Conservation (phyloP, 2,329 filamentous ascomycete genomes). For the Neopestalotiopsis rosae region DNA sequence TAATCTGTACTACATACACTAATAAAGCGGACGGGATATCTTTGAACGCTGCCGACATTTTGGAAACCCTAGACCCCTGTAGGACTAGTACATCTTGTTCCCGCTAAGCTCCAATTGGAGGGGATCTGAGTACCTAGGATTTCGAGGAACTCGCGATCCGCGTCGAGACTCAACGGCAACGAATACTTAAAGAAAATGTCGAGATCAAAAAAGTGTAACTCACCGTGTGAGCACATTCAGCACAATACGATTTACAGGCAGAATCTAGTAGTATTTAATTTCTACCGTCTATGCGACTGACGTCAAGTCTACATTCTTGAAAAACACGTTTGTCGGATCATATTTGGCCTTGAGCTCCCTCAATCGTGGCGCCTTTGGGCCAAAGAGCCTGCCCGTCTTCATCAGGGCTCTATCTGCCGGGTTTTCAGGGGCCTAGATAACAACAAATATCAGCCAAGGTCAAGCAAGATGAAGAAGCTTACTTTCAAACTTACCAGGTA, state of each 20-base stretch:
- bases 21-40: neutral
- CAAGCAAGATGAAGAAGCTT: neutral
- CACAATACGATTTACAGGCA: neutral
- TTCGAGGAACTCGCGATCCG: neutral
- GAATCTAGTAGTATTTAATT: neutral
- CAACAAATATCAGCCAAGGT: neutral
- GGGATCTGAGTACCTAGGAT: neutral
- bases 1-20: neutral
- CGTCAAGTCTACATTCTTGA: slow-evolving; percentile 27
- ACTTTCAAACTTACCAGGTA: neutral
- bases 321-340: slow-evolving; percentile 40
- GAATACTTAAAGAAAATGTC: too few species aligned
- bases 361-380: slow-evolving; percentile 34
- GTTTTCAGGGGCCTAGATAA: neutral
- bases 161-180: neutral
- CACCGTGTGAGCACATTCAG: neutral
- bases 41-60: neutral
- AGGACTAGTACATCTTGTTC: neutral
- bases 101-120: neutral
- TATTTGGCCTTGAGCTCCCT: slow-evolving; percentile 39
- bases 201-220: too few species aligned
- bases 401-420: slow-evolving; percentile 25
- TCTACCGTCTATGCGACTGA: neutral
- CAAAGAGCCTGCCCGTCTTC: slow-evolving; percentile 33
- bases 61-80: neutral